Base-by-base conservation (phyloP, 2,329 filamentous ascomycete species). In the Colletotrichum australisinense region DNA sequence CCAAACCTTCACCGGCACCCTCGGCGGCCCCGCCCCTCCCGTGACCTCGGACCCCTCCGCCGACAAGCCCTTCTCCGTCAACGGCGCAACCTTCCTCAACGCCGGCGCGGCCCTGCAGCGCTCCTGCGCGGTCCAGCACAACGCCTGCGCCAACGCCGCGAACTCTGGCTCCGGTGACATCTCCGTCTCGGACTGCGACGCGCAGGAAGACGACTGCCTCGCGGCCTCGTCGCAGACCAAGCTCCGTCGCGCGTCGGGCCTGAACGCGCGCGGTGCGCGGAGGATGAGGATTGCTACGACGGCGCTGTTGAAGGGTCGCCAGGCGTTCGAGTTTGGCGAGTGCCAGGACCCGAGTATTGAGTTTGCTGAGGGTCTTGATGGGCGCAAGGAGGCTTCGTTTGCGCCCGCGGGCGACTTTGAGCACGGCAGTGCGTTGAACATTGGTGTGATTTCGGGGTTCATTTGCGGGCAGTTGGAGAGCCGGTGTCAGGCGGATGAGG, bases 11-110 rank as follows among this genome's bases (percentile, higher is more conserved):
- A 84, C 84, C 28, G 86, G 84, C 57, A 74, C 81, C 67, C 81
- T 83, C 55, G 84, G 86, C 38, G 86, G 84, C 46, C 75, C 85
- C 0, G 76, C 85, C 1, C 85, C 86, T 1, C 78, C 86, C 5
- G 85, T 88, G 26, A 75, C 81, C 76, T 82, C 80, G 72, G 81
- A 81, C 1, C 78, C 79, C 3, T 28, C 71, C 35, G 53, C 73
- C 12, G 78, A 82, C 67, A 83, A 84, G 32, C 86, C 86, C 59
- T 89, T 88, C 78, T 81, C 79, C 62, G 90, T 90, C 75, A 90
- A 87, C 70, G 87, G 85, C n/a, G 86, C 86, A 59, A 89, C 86
- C 73, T 92, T 92, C 80, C 82, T 86, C 3, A 85, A 85, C 76
- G 76, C 78, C 7, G 84, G 81, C 66, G 86, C 85, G n/a, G 86